Evolutionary conservation across 495 filamentous ascomycete genomes (phyloP).

Genomic region (Emericellopsis terricola): DNA sequence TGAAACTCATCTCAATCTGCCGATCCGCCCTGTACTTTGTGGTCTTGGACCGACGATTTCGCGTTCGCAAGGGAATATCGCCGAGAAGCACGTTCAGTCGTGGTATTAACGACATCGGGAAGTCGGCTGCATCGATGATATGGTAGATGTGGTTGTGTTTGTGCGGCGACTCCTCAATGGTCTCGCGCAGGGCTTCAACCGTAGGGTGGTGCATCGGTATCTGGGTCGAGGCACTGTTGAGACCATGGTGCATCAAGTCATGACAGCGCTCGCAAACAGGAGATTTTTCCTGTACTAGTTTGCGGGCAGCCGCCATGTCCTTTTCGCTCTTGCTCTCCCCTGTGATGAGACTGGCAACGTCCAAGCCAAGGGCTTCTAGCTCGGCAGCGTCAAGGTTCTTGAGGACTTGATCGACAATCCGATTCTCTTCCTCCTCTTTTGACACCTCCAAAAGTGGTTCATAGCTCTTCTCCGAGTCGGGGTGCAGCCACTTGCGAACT

Average conservation of each 20-base stretch:
- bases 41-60: constrained; percentile 51
- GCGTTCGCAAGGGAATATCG: constrained; percentile 46
- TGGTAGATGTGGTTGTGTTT: constrained; percentile 89
- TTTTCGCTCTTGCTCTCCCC: neutral
- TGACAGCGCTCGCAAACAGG: constrained; percentile 81
- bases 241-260: constrained; percentile 47
- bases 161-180: constrained; percentile 70
- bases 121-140: constrained; percentile 93
- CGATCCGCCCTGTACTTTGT: constrained; percentile 42
- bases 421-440: constrained; percentile 13
- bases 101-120: constrained; percentile 77
- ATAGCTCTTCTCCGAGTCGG: constrained; percentile 7
- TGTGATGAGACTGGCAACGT: constrained; percentile 7
- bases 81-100: constrained; percentile 34
- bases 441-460: no score
- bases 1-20: constrained; percentile 58
- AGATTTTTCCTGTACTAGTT: constrained; percentile 5
- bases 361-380: constrained; percentile 23
- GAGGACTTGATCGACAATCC: constrained; percentile 22
- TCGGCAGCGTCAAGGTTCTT: constrained; percentile 18
- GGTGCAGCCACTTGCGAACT: constrained; percentile 25
- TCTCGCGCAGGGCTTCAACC: constrained; percentile 56
- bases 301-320: neutral
- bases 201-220: constrained; percentile 57
- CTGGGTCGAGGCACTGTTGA: constrained; percentile 30